These are phyloP conservation scores for Arthrobotrys musiformis DNA, from an alignment of 2,329 filamentous ascomycete species.

Conservation along the genomic window DNA sequence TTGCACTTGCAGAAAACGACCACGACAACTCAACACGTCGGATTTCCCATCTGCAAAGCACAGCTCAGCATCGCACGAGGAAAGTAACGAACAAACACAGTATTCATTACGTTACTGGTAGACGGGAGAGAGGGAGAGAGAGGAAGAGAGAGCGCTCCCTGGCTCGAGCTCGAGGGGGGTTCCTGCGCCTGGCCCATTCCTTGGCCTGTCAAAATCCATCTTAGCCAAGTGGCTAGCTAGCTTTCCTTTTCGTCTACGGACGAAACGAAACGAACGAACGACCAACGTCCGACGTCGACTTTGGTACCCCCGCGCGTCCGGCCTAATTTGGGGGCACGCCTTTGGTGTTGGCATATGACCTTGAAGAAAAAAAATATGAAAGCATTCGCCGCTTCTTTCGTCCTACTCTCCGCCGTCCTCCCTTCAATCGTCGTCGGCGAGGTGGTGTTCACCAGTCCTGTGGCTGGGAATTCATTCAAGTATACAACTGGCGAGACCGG, in stretches of 20 bases:
- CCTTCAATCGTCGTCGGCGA: slow-evolving; percentile 38
- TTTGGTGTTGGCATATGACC: slow-evolving; percentile 19
- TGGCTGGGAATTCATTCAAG: slow-evolving; percentile 66
- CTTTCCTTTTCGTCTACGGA: not conserved
- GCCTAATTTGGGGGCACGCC: slow-evolving; percentile 4
- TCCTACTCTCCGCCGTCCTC: slow-evolving; percentile 16
- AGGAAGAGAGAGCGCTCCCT: not conserved
- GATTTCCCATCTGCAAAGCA: slow-evolving; percentile 3
- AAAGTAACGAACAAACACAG: not conserved
- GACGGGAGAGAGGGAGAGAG: not conserved
- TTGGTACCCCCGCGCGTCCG: slow-evolving; percentile 6
- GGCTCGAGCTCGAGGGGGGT: slow-evolving; percentile 17
- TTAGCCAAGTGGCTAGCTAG: not conserved
- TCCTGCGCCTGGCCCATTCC: slow-evolving; percentile 14
- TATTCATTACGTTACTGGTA: no score
- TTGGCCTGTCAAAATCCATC: not conserved
- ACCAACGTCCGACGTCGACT: not conserved
- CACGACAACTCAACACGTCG: slow-evolving; percentile 23
- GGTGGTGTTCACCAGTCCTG: slow-evolving; percentile 67
- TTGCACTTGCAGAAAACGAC: slow-evolving; percentile 6
- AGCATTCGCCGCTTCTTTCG: slow-evolving; percentile 1
- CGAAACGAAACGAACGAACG: no score
- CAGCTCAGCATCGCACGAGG: slow-evolving; percentile 14
- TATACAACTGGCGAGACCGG: slow-evolving; percentile 61
- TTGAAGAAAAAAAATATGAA: slow-evolving; percentile 18